Evolutionary conservation across 805 yeast genomes (phyloP).

Genomic region (Nakazawaea anatomiae): DNA sequence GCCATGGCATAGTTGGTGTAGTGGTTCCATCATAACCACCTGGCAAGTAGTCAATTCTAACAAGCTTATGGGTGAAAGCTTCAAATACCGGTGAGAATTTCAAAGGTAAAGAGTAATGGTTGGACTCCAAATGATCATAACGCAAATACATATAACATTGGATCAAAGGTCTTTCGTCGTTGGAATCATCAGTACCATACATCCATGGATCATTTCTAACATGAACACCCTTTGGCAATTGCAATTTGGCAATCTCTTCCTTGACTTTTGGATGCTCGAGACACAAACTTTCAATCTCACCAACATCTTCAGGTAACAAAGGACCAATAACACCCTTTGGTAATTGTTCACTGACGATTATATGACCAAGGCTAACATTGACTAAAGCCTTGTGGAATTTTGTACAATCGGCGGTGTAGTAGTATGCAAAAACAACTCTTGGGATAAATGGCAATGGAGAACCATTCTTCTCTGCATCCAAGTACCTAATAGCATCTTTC

Average conservation of each 20-base stretch:
- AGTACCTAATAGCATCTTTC: conserved; percentile 57
- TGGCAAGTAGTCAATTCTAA: conserved; percentile 71
- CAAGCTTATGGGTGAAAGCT: conserved; percentile 49
- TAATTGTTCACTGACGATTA: conserved; percentile 48
- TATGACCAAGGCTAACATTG: conserved; percentile 56
- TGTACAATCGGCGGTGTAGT: conserved; percentile 37
- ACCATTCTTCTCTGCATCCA: conserved; percentile 62
- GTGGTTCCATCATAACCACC: conserved; percentile 58
- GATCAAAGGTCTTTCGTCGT: conserved; percentile 53
- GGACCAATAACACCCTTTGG: conserved; percentile 70
- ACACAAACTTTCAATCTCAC: conserved; percentile 45
- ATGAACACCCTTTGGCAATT: conserved; percentile 46
- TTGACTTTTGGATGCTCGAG: conserved; percentile 48
- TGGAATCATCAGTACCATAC: conserved; percentile 70
- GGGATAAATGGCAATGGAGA: conserved; percentile 51
- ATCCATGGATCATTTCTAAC: conserved; percentile 80
- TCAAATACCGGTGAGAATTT: conserved; percentile 73
- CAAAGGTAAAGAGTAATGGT: conserved; percentile 71
- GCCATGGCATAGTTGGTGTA: conserved; percentile 56
- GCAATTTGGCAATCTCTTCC: conserved; percentile 63
- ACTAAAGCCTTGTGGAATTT: conserved; percentile 67
- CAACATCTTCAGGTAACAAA: conserved; percentile 59
- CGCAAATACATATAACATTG: conserved; percentile 74
- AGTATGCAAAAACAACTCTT: conserved; percentile 63
- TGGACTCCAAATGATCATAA: conserved; percentile 63